Base-by-base conservation (phyloP, 306 rosid genomes). In the Rubus idaeus region DNA sequence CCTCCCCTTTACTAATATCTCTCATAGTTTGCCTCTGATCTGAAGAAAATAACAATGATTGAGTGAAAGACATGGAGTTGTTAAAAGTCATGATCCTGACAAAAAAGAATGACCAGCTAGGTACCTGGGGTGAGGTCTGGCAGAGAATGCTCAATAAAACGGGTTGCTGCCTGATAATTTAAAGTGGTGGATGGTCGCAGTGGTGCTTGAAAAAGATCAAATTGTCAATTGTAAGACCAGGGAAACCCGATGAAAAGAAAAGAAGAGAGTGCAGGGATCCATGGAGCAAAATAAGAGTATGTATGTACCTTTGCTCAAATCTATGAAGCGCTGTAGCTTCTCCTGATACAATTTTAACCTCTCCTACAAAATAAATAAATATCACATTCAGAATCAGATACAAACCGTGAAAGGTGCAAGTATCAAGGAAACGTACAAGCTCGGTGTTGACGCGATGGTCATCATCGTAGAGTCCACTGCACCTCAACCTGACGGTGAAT, bases 111-210 rank as follows among this genome's bases (percentile, higher is more conserved):
- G n/a, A n/a, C n/a, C n/a, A 84, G 88, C 61, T 75, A 61, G 42
- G 18, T 23, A 95, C 99, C 97, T 79, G 73, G 66, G 35, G 94
- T 89, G 49, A 95, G 97, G 83, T 92, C 94, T 5, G 97, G 99
- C 82, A 95, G 83, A 77, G 97, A 89, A 82, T 91, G 93, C 75
- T 81, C 94, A 4, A 95, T 92, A 80, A 95, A 90, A 70, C 99
- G 97, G 4, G 91, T 88, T 40, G 99, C 97, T n/a, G 97, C 99
- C 80, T 77, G 88, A 79, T 79, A 64, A 76, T 95, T 90, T 86
- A 95, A 88, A 46, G 90, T 88, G 41, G 97, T 80, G 41, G 97
- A 92, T 41, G 97, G 99, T 69, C 90, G 91, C 17, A 95, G 55
- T 5, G 99, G 97, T 47, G 90, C 99, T 92, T 78, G 81, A 84